Evolutionary conservation across 305 asterid genomes (phyloP).

Genomic region (Solanum hybrid): DNA sequence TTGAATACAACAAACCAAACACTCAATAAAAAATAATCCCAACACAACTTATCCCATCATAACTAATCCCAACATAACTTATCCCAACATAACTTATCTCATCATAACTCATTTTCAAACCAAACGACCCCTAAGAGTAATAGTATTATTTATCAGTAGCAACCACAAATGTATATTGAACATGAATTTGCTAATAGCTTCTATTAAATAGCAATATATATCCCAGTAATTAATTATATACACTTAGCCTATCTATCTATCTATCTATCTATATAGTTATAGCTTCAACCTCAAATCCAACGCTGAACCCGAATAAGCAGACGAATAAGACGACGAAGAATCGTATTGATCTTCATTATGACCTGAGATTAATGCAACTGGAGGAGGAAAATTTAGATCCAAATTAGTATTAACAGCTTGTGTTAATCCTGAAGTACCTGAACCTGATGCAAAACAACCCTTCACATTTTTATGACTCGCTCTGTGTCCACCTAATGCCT

Average conservation of each 20-base stretch:
- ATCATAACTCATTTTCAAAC: no score
- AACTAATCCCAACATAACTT: no score
- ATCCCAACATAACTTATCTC: no score
- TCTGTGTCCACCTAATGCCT: slow-evolving; percentile 71
- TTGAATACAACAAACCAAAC: no score
- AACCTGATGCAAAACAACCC: slow-evolving; percentile 47
- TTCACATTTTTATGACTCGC: slow-evolving; percentile 76
- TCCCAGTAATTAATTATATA: neutral
- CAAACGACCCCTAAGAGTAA: neutral
- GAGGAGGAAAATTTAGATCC: neutral
- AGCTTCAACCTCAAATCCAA: slow-evolving; percentile 3
- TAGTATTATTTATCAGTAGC: neutral
- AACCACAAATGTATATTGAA: neutral
- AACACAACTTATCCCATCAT: no score
- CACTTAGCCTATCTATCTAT: neutral
- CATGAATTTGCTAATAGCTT: neutral
- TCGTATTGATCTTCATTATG: neutral
- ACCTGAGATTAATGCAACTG: neutral
- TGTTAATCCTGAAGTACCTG: neutral
- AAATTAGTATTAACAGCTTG: neutral
- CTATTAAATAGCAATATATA: neutral
- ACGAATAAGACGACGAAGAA: neutral
- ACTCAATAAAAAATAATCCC: no score
- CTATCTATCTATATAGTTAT: neutral
- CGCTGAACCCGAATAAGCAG: neutral